Conservation (phyloP, 1,284 basidiomycete genomes). For the Moniliella sp. region DNA sequence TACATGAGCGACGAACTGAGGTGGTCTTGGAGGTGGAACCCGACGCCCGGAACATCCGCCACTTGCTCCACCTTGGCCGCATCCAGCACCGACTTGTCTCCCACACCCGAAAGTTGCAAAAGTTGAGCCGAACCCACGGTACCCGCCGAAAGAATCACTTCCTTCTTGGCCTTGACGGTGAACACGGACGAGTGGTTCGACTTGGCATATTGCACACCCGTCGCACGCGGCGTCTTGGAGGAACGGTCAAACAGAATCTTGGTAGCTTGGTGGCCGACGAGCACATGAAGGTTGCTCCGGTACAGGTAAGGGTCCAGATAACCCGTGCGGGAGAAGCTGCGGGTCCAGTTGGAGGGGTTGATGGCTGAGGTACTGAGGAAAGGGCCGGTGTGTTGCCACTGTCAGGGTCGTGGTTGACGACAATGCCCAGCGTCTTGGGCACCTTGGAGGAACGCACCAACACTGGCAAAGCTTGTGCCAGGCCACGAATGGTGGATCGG, state of each 20-base stretch:
- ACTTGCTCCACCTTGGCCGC: conserved; percentile 35
- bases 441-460: too few species aligned
- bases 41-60: conserved; percentile 39
- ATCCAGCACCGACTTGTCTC: conserved; percentile 35
- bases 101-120: conserved; percentile 41
- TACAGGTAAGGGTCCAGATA: conserved; percentile 16
- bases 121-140: conserved; percentile 38
- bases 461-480: conserved; percentile 10
- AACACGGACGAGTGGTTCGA: conserved; percentile 4
- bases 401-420: conserved; percentile 7
- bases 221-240: conserved; percentile 5
- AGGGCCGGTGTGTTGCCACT: conserved; percentile 15
- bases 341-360: conserved; percentile 10
- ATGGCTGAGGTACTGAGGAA: conserved; percentile 16
- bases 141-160: conserved; percentile 24
- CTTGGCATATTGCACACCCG: conserved; percentile 14
- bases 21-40: conserved; percentile 42
- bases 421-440: too few species aligned
- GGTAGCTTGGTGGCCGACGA: conserved; percentile 17
- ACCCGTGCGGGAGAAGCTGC: conserved; percentile 16
- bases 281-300: conserved; percentile 19
- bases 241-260: conserved; percentile 11
- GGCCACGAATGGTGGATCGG: conserved; percentile 16
- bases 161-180: conserved; percentile 16
- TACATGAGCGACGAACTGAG: conserved; percentile 10